A percentile compares a stretch with the other conserved stretches of the same genome.
These are phyloP conservation scores for Colletotrichum sublineola DNA, from an alignment of 2,329 filamentous ascomycete genomes.

Conservation along the genomic window DNA sequence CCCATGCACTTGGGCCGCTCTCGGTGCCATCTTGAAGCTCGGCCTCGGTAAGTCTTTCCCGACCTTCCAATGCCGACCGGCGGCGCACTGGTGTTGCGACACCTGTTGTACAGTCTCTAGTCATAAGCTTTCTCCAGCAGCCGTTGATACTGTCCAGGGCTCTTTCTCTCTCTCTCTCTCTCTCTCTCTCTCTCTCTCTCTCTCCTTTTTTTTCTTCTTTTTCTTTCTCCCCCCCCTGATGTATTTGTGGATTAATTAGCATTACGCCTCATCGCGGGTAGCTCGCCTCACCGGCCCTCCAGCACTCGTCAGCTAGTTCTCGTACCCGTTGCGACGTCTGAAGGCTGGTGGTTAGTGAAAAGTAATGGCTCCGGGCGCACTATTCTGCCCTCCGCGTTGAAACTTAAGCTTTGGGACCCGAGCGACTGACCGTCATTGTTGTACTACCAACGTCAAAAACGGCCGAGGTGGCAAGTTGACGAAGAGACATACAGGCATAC, in stretches of 20 bases:
- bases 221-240: too few relatives aligned
- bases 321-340: background rate
- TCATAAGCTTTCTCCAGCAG: slow-evolving; percentile 21
- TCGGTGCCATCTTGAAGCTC: slow-evolving; percentile 8
- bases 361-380: background rate
- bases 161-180: slow-evolving; percentile 20
- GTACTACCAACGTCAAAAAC: background rate
- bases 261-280: slow-evolving; percentile 8
- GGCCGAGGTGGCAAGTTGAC: slow-evolving; percentile 3
- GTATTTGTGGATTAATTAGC: background rate
- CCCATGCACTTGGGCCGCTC: slow-evolving; percentile 3
- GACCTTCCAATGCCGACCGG: slow-evolving; percentile 18
- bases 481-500: background rate
- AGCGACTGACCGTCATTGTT: slow-evolving; percentile 13
- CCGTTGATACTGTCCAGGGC: background rate
- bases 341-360: slow-evolving; percentile 8
- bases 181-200: slow-evolving; percentile 20
- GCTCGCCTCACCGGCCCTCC: background rate
- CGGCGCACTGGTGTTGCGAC: slow-evolving; percentile 5
- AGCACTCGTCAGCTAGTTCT: background rate
- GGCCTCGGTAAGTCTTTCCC: slow-evolving; percentile 1
- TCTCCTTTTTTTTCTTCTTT: slow-evolving; percentile 3
- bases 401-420: slow-evolving; percentile 4
- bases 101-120: slow-evolving; percentile 12
- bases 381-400: background rate